Evolutionary conservation across 2,329 filamentous ascomycete species (phyloP).

Genomic region (Stemphylium lycopersici): DNA sequence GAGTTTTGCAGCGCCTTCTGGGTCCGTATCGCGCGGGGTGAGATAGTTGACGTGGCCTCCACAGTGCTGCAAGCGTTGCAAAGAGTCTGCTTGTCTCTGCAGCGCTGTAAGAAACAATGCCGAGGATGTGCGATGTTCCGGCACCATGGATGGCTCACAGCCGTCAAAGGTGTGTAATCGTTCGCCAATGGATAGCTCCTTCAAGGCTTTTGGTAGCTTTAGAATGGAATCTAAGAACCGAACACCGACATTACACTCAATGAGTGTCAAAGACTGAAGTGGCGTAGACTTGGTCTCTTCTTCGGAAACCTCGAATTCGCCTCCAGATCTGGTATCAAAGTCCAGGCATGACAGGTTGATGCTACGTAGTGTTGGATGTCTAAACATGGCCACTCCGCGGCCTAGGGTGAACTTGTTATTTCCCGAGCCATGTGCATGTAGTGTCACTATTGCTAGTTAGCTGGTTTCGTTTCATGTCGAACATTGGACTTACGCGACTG

Average conservation of each 20-base stretch:
- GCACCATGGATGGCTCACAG: constrained; percentile 26
- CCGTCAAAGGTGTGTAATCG: constrained; percentile 37
- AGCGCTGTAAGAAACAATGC: constrained; percentile 37
- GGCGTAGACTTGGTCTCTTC: constrained; percentile 35
- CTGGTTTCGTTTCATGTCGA: neutral
- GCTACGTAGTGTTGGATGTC: constrained; percentile 39
- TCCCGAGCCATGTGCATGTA: constrained; percentile 41
- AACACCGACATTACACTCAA: constrained; percentile 46
- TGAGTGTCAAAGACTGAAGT: constrained; percentile 40
- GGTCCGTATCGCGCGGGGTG: constrained; percentile 16
- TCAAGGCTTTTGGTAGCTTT: constrained; percentile 40
- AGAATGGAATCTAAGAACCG: constrained; percentile 35
- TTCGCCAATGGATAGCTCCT: constrained; percentile 42
- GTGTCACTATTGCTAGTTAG: constrained; percentile 34
- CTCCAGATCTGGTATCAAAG: constrained; percentile 27
- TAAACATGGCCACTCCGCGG: constrained; percentile 36
- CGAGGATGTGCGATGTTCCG: constrained; percentile 27
- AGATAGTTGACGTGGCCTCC: constrained; percentile 27
- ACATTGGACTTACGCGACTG: constrained; percentile 36
- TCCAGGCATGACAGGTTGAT: constrained; percentile 45
- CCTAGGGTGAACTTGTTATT: constrained; percentile 37
- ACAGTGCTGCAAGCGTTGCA: constrained; percentile 37
- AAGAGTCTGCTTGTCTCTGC: constrained; percentile 39
- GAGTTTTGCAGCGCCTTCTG: constrained; percentile 25
- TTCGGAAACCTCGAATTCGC: constrained; percentile 16